Evolutionary conservation across 805 yeast species (phyloP).

Genomic region (Millerozyma miso): DNA sequence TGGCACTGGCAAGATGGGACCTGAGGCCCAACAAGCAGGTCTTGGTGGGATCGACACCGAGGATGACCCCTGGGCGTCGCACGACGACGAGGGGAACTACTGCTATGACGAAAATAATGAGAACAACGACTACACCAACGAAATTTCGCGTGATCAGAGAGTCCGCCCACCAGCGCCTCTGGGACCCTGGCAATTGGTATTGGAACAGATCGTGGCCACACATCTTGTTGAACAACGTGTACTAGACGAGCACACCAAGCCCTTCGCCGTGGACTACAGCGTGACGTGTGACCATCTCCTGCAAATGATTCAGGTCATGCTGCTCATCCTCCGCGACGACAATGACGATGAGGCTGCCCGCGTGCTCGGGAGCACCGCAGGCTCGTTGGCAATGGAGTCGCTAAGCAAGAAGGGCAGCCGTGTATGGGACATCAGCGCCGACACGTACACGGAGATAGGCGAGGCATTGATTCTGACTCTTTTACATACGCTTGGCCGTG

Average conservation of each 20-base stretch:
- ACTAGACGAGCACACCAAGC: not conserved
- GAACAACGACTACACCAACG: no score
- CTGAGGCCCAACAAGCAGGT: no score
- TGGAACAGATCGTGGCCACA: not conserved
- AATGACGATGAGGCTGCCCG: slow-evolving; percentile 11
- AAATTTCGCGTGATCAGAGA: no score
- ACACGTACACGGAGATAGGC: slow-evolving; percentile 15
- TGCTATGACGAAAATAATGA: no score
- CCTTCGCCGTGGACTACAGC: slow-evolving; percentile 5
- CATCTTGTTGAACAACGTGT: not conserved
- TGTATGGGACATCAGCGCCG: slow-evolving; percentile 12
- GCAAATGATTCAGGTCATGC: slow-evolving; percentile 14
- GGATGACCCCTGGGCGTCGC: no score
- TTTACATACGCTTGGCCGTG: slow-evolving; percentile 6
- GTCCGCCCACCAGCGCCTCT: no score
- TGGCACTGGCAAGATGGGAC: no score
- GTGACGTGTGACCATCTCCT: slow-evolving; percentile 13
- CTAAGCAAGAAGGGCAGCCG: slow-evolving; percentile 14
- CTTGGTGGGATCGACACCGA: no score
- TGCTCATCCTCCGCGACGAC: slow-evolving; percentile 11
- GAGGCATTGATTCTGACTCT: slow-evolving; percentile 13
- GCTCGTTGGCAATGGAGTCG: slow-evolving; percentile 4
- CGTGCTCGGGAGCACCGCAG: not conserved
- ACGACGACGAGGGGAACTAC: no score
- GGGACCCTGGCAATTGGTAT: not conserved